phyloP scores from a whole-genome alignment of 2,329 filamentous ascomycete genomes.

The Arthroderma uncinatum region DNA sequence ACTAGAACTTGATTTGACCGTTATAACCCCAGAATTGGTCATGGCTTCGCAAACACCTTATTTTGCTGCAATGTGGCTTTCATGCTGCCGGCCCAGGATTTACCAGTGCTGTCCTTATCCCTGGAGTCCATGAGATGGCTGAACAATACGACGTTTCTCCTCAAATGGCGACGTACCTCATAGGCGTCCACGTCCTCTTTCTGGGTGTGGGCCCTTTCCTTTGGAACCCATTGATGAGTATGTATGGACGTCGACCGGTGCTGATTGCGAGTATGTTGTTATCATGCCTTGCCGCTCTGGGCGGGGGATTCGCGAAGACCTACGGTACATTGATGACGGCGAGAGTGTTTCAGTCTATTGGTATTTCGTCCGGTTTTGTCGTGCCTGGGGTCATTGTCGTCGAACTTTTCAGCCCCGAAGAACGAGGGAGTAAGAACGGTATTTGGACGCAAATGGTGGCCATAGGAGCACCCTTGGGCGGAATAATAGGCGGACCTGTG shows the following conservation, averaged over 20 bases:
- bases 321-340: background rate
- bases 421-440: background rate
- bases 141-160: background rate
- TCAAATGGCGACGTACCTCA: background rate
- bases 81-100: background rate
- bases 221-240: background rate
- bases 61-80: background rate
- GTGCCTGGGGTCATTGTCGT: background rate
- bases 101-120: background rate
- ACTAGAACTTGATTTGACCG: background rate
- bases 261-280: constrained; percentile 17
- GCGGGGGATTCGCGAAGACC: background rate
- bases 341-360: background rate
- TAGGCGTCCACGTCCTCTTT: background rate
- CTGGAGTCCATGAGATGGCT: background rate
- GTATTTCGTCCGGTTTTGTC: background rate
- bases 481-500: background rate
- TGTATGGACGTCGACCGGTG: background rate
- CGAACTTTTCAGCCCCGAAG: background rate
- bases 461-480: background rate
- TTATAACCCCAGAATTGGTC: background rate
- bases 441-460: background rate
- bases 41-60: background rate
- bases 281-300: background rate
- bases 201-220: background rate